Base-by-base conservation (phyloP, 2,329 filamentous ascomycete genomes). In the Cladosporium sp. region DNA sequence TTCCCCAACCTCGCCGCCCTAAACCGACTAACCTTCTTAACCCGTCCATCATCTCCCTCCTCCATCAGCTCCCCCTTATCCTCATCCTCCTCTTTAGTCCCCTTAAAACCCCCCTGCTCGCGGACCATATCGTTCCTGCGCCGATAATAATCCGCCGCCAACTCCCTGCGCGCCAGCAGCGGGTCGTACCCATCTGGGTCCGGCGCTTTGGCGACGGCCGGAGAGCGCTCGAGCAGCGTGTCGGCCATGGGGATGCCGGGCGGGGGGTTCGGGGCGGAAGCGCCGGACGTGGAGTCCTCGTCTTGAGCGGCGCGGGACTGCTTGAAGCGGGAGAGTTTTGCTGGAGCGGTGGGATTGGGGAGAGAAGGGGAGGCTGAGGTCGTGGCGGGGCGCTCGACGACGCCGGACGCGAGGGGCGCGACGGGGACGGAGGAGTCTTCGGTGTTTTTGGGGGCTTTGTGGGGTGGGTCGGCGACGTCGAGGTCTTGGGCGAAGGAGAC, bases 121-220 rank as follows among this genome's bases (percentile, higher is more conserved):
- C 89, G 83, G 50, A 96, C 90, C 70, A 95, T 84, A 63, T 81
- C 82, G 66, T 91, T 95, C 16, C 92, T 85, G 68, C 88, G 77
- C 42, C 82, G 83, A 67, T 95, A 86, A 68, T 95, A 95, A 65
- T 95, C 87, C 35, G 82, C 81, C 7, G 87, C 85, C 11, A 95
- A 83, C 67, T 95, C 86, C 57, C 87, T 83, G 49, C 86, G 80
- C 46, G 92, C 75, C 31, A 91, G 73, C 16, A 82, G 77, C 4
- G 86, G 81, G 60, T 95, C 72, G 38, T 72, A 67, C 8, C 33
- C 45, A 3, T 70, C 68, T 38, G 44, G 38, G 16, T 71, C 67
- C 1, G 59, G 49, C 8, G 38, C 46, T 10, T 51, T 46, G 9
- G 49, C 49, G 4, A 53, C 46, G n/a, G 49, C 22, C 3, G 66